Conservation (phyloP, 2,329 filamentous ascomycete species). For the Penicillium brevicompactum region DNA sequence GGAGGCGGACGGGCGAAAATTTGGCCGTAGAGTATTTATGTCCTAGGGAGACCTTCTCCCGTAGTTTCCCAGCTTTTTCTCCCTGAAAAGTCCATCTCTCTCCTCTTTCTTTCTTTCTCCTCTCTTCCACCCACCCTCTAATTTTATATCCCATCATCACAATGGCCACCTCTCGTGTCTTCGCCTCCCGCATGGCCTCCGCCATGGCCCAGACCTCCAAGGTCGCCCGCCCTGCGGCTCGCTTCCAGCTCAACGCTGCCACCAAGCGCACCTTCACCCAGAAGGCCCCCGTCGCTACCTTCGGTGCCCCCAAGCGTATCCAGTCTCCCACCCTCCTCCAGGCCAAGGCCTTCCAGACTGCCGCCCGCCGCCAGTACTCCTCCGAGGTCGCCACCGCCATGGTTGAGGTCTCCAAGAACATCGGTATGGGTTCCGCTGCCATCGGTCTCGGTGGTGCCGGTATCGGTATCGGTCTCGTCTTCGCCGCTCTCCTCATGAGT, state of each 20-base stretch:
- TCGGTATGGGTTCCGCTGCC: constrained; percentile 85
- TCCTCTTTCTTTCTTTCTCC: constrained; percentile 27
- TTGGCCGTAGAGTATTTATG: constrained; percentile 43
- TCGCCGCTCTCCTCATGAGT: constrained; percentile 84
- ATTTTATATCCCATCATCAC: constrained; percentile 55
- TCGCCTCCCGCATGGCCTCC: constrained; percentile 73
- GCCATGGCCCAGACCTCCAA: constrained; percentile 71
- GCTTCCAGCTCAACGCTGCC: constrained; percentile 63
- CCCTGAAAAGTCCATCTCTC: constrained; percentile 34
- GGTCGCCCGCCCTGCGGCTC: constrained; percentile 75
- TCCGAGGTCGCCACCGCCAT: constrained; percentile 83
- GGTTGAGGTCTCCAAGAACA: constrained; percentile 88
- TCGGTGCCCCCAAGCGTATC: constrained; percentile 76
- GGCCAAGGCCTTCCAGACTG: constrained; percentile 59
- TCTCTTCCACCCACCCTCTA: constrained; percentile 24
- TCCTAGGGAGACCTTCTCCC: constrained; percentile 32
- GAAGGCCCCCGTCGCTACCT: constrained; percentile 47
- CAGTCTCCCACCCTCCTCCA: constrained; percentile 68
- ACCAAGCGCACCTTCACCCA: constrained; percentile 70
- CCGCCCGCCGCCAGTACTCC: constrained; percentile 76
- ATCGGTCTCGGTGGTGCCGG: constrained; percentile 90
- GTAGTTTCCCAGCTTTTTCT: constrained; percentile 40
- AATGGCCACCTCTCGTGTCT: constrained; percentile 79
- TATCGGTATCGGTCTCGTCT: constrained; percentile 95
- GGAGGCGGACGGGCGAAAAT: constrained; percentile 41